Evolutionary conservation across 768 basidiomycete genomes (phyloP), one percentile per base, ranked within the genome.

Genomic region (Suillus placidus): DNA sequence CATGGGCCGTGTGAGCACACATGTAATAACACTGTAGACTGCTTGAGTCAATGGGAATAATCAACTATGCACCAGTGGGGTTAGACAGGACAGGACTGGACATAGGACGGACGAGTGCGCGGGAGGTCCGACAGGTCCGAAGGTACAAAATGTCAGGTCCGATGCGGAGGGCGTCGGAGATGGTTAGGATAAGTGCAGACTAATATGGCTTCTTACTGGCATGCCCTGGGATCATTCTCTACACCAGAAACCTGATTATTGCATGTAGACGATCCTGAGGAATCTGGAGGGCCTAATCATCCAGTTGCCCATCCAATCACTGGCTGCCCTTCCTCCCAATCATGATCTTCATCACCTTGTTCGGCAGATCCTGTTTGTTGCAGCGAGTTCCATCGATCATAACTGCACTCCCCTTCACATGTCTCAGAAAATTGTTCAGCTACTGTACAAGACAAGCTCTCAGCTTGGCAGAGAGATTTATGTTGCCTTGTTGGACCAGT

Each of bases 401-500:
- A 90, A 93, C 64, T 90, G 92, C 61, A 97, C 95, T 3, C 93
- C 95, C 1, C 81, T 99, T 65, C 84, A 88, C 70, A 95, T 97
- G 82, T 95, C 97, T 0, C 97, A 99, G 78, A 97, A 97, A 80
- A 92, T 97, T 63, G 97, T 99, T 5, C 96, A 97, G 75, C 83
- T 95, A 40, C 78, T 99, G 65, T 99, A 95, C 82, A 96, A 96
- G 81, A 93, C 93, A 1, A 83, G 86, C 5, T 88, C 88, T 3
- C 89, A 92, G 69, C 84, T 99, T 64, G 95, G 93, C 0, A 87
- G 97, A 62, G 96, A 99, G 75, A 91, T 97, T 12, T 99, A 95
- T 75, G 95, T 95, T 45, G 87, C 90, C 52, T 81, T 99, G 54
- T 81, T 99, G 16, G 92, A 95, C 65, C 91, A 94, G 67, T 80